A percentile compares a stretch with the other conserved stretches of the same genome.
These are phyloP conservation scores for Globisporangium cystogenes DNA, from an alignment of 352 stramenopile species.

Conservation along the genomic window DNA sequence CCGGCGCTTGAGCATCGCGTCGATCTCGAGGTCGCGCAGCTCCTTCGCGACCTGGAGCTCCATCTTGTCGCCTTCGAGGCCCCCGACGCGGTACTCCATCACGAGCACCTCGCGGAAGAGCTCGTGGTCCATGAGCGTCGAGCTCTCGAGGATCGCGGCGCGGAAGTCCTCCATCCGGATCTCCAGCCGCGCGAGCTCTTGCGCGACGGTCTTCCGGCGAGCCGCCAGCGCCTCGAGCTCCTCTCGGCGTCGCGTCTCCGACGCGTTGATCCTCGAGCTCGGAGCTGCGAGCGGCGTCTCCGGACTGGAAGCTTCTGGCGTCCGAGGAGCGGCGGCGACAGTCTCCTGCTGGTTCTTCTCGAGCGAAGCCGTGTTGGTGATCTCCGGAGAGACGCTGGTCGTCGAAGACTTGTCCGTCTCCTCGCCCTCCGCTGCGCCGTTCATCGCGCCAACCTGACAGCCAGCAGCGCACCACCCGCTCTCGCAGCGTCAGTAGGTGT, in stretches of 20 bases:
- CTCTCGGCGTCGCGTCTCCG: not conserved
- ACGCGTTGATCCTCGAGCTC: not conserved
- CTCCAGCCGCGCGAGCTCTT: conserved; percentile 12
- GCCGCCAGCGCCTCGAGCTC: conserved; percentile 1
- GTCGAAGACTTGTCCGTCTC: not conserved
- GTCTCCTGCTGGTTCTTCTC: conserved; percentile 8
- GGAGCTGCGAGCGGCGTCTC: not conserved
- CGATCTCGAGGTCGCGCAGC: conserved; percentile 18
- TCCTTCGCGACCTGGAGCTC: conserved; percentile 55
- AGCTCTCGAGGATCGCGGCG: conserved; percentile 35
- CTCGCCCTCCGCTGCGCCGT: not conserved
- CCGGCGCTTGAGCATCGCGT: not conserved
- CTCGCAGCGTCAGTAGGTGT: not conserved
- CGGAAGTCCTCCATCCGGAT: conserved; percentile 59
- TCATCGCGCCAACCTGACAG: conserved; percentile 1
- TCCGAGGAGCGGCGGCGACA: not conserved
- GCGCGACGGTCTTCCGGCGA: not conserved
- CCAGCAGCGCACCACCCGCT: not conserved
- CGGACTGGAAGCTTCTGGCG: not conserved
- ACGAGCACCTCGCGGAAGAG: conserved; percentile 57
- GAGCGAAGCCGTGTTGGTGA: not conserved
- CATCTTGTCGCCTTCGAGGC: conserved; percentile 91
- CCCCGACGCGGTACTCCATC: conserved; percentile 85
- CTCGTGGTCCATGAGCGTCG: conserved; percentile 34
- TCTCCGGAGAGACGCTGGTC: not conserved